phyloP scores from a whole-genome alignment of 2,329 filamentous ascomycete genomes.

The Ceratocystis harringtonii region DNA sequence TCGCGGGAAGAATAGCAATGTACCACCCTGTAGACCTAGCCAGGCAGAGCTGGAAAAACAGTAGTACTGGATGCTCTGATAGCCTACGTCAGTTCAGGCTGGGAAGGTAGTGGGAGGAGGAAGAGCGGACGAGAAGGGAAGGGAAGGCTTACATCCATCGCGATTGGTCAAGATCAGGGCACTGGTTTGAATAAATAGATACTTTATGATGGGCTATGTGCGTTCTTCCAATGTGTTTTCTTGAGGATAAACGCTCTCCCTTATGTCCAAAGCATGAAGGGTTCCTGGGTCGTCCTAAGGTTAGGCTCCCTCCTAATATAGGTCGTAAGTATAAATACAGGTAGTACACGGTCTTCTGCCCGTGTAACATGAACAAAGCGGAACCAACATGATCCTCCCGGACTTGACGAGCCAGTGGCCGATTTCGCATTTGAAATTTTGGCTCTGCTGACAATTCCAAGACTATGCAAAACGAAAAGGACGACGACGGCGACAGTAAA shows the following conservation, averaged over 20 bases:
- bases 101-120: neutral
- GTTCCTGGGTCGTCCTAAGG: neutral
- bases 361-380: neutral
- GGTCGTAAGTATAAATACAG: neutral
- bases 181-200: neutral
- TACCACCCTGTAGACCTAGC: conserved; percentile 34
- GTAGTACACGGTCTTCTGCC: neutral
- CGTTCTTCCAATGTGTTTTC: neutral
- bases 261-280: neutral
- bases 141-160: conserved; percentile 22
- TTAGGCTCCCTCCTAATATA: neutral
- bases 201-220: neutral
- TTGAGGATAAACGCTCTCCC: neutral
- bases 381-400: neutral
- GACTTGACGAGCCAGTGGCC: conserved; percentile 1
- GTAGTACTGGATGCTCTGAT: conserved; percentile 35
- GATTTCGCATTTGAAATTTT: conserved; percentile 14
- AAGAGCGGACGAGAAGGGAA: neutral
- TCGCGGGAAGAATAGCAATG: conserved; percentile 34
- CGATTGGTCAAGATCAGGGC: neutral
- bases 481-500: neutral
- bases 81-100: neutral
- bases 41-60: conserved; percentile 38
- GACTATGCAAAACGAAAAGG: neutral
- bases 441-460: neutral